These are phyloP conservation scores for Nothophytophthora sp. DNA, from an alignment of 352 stramenopile species.

Conservation along the genomic window DNA sequence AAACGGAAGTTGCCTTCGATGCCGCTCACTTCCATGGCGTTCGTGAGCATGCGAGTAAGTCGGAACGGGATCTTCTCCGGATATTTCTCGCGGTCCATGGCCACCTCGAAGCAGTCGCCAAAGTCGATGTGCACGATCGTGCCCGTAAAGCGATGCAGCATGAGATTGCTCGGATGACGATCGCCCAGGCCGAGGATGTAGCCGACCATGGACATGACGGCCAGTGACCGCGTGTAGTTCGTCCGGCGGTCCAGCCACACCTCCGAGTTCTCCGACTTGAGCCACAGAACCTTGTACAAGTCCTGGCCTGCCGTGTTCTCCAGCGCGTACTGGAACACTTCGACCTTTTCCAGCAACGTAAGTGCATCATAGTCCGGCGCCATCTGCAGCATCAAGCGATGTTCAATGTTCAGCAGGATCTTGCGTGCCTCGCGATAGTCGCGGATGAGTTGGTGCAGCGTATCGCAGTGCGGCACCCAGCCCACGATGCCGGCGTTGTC, in stretches of 20 bases:
- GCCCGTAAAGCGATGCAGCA: slow-evolving; percentile 98
- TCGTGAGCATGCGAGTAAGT: slow-evolving; percentile 98
- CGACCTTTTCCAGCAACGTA: slow-evolving; percentile 98
- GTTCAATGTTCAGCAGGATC: slow-evolving; percentile 95
- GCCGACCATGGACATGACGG: slow-evolving; percentile 98
- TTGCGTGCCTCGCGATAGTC: slow-evolving; percentile 92
- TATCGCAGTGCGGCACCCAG: slow-evolving; percentile 99
- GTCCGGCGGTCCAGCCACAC: slow-evolving; percentile 98
- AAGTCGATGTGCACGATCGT: slow-evolving; percentile 98
- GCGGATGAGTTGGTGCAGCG: slow-evolving; percentile 97
- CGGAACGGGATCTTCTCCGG: slow-evolving; percentile 99
- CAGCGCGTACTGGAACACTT: slow-evolving; percentile 96
- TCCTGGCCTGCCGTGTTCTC: slow-evolving; percentile 96
- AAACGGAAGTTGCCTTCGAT: slow-evolving; percentile 99
- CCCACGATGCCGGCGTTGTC: slow-evolving; percentile 98
- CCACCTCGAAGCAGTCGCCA: slow-evolving; percentile 98
- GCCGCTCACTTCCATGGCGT: slow-evolving; percentile 98
- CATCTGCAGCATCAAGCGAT: slow-evolving; percentile 89
- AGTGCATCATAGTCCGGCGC: slow-evolving; percentile 96
- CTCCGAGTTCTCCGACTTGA: slow-evolving; percentile 98
- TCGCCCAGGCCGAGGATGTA: slow-evolving; percentile 99
- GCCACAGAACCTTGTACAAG: slow-evolving; percentile 95
- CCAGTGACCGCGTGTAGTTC: slow-evolving; percentile 97
- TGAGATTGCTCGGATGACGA: slow-evolving; percentile 99
- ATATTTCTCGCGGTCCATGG: slow-evolving; percentile 99